These are phyloP conservation scores for Theobroma grandiflorum DNA, from an alignment of 441 rosid species.

Conservation along the genomic window DNA sequence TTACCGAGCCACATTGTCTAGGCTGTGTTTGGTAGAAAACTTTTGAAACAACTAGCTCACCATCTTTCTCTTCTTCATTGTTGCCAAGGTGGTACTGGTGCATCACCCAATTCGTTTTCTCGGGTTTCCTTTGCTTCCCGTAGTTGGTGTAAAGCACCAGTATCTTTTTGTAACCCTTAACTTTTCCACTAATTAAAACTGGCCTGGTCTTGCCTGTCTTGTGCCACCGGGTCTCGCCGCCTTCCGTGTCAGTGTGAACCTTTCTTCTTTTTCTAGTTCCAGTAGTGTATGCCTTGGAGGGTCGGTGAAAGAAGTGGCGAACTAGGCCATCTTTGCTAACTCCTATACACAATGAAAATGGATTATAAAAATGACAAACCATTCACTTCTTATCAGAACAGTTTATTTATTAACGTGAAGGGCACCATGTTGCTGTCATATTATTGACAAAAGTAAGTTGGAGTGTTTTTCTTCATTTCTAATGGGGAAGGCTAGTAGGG, in stretches of 20 bases:
- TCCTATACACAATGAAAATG: slow-evolving; percentile 36
- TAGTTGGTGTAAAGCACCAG: slow-evolving; percentile 74
- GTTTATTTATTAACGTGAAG: not conserved
- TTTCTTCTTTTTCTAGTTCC: slow-evolving; percentile 70
- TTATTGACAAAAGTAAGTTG: not conserved
- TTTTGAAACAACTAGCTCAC: slow-evolving; percentile 69
- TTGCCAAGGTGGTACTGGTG: slow-evolving; percentile 69
- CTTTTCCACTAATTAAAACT: slow-evolving; percentile 47
- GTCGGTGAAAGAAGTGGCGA: slow-evolving; percentile 75
- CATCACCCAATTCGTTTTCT: slow-evolving; percentile 78
- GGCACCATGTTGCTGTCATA: not conserved
- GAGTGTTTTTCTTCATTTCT: not conserved
- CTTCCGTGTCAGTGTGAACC: slow-evolving; percentile 56
- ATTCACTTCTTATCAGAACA: not conserved
- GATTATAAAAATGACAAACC: not conserved
- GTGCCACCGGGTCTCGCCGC: slow-evolving; percentile 73
- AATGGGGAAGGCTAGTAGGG: slow-evolving; percentile 8
- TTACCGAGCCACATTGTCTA: slow-evolving; percentile 58
- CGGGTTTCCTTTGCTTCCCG: slow-evolving; percentile 66
- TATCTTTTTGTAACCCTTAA: slow-evolving; percentile 70
- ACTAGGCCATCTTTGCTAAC: slow-evolving; percentile 64
- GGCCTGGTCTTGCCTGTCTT: slow-evolving; percentile 74
- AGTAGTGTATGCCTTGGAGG: slow-evolving; percentile 71
- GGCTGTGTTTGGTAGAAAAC: slow-evolving; percentile 77
- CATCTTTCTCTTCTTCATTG: slow-evolving; percentile 71